Evolutionary conservation across 352 stramenopile genomes (phyloP), one percentile per base, ranked within the genome.

Genomic region (Phytophthora hybrid): DNA sequence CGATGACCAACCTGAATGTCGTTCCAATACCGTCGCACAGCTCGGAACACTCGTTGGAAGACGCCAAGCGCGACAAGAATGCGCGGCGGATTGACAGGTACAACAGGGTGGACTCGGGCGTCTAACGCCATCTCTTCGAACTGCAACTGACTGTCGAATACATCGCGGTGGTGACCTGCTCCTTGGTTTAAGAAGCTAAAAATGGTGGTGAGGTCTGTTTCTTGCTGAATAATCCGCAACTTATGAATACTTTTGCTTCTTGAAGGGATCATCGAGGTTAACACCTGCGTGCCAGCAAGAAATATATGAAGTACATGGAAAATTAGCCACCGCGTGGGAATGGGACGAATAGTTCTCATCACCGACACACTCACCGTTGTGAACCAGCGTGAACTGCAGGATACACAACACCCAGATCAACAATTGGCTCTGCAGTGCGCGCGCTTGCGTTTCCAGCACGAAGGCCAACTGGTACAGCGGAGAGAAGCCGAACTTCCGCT

Each of bases 381-480:
- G 76, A 4, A 60, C 34, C 11, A 83, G 54, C 3, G 59, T 76
- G n/a, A 79, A 57, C 44, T 63, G 60, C 41, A 83, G 26, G 14
- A 74, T 74, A 55, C 60, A 73, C 16, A 64, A 54, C 13, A 76
- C 55, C 70, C 66, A 81, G 29, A 71, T 37, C 31, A 83, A 0
- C 47, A 69, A 9, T 7, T 59, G 55, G 1, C 64, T 49, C 19
- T 83, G 77, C 11, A 83, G 19, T 1, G 64, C 58, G 14, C 56
- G 31, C 0, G 23, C 26, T 29, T 83, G 71, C 0, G 47, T 80
- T 55, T 86, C 76, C 2, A 86, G 64, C 21, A 83, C 74, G 53
- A 86, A 82, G 1, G 69, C 77, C 7, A 86, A 59, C 34, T 76
- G 57, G 41, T 79, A 76, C 7, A 78, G 18, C 23, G 69, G 59